Conservation (phyloP, 2,329 filamentous ascomycete genomes). For the Fulvia fulva region DNA sequence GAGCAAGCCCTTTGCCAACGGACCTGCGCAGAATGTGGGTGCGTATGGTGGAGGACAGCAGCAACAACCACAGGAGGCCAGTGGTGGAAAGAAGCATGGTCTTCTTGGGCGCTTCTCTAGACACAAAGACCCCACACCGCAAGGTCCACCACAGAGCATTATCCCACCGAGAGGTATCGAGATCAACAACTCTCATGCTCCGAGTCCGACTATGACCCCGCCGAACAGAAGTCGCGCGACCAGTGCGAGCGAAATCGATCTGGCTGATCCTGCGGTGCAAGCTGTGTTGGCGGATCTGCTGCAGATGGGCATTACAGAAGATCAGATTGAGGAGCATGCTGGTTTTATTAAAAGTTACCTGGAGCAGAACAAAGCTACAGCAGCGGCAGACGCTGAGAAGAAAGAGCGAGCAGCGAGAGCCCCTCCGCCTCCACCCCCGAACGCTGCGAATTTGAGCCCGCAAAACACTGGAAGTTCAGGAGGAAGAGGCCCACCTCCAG, state of each 20-base stretch:
- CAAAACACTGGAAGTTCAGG: conserved; percentile 57
- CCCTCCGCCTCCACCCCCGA: conserved; percentile 60
- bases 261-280: conserved; percentile 59
- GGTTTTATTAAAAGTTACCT: conserved; percentile 67
- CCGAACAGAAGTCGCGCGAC: conserved; percentile 30
- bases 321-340: conserved; percentile 63
- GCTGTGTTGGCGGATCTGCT: conserved; percentile 58
- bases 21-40: conserved; percentile 19
- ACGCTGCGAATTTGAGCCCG: conserved; percentile 50
- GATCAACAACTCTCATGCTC: conserved; percentile 24
- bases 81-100: conserved; percentile 13
- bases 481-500: conserved; percentile 60
- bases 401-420: conserved; percentile 51
- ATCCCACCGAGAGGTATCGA: conserved; percentile 44
- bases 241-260: conserved; percentile 48
- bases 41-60: conserved; percentile 16
- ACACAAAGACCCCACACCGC: conserved; percentile 29
- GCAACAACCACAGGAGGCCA: conserved; percentile 9
- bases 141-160: conserved; percentile 45
- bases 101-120: conserved; percentile 27
- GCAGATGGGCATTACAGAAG: conserved; percentile 64
- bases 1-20: conserved; percentile 38
- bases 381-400: conserved; percentile 41
- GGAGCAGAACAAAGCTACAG: conserved; percentile 57
- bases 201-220: conserved; percentile 36